Conservation (phyloP, 768 basidiomycete genomes). For the Calocybe indica region DNA sequence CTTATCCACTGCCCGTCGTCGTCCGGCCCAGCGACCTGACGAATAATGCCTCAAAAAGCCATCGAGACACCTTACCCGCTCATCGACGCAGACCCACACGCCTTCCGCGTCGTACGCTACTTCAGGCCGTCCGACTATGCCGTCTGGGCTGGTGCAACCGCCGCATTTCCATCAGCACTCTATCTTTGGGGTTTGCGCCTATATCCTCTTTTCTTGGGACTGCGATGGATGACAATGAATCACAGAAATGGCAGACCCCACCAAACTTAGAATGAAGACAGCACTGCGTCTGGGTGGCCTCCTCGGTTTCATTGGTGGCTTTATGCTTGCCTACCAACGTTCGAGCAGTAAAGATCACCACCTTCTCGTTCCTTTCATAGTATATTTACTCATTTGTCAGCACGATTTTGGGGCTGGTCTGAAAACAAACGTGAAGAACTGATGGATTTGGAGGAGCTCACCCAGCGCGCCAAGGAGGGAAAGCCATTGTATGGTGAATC, state of each 20-base stretch:
- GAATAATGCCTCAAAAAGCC: conserved; percentile 44
- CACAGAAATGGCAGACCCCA: conserved; percentile 46
- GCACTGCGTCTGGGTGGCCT: conserved; percentile 52
- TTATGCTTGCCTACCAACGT: conserved; percentile 88
- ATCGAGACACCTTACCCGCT: conserved; percentile 74
- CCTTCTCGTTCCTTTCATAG: neutral
- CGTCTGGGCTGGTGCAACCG: conserved; percentile 75
- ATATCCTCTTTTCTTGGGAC: neutral
- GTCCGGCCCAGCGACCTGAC: conserved; percentile 19
- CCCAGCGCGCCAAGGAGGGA: conserved; percentile 66
- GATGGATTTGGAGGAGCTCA: conserved; percentile 73
- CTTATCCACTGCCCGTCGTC: conserved; percentile 15
- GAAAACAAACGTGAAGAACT: conserved; percentile 84
- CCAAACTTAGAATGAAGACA: conserved; percentile 30
- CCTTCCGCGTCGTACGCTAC: conserved; percentile 80
- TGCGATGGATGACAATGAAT: conserved; percentile 6
- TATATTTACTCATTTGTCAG: conserved; percentile 29
- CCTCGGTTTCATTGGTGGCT: conserved; percentile 86
- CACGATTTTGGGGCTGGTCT: conserved; percentile 93
- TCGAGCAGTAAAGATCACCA: conserved; percentile 64
- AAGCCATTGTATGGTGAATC: conserved; percentile 86
- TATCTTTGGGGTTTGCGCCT: conserved; percentile 71
- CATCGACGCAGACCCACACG: conserved; percentile 93
- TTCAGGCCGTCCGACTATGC: conserved; percentile 86
- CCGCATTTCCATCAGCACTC: conserved; percentile 73